Evolutionary conservation across 2,329 filamentous ascomycete genomes (phyloP).

Genomic region (Elsinoe perseae): DNA sequence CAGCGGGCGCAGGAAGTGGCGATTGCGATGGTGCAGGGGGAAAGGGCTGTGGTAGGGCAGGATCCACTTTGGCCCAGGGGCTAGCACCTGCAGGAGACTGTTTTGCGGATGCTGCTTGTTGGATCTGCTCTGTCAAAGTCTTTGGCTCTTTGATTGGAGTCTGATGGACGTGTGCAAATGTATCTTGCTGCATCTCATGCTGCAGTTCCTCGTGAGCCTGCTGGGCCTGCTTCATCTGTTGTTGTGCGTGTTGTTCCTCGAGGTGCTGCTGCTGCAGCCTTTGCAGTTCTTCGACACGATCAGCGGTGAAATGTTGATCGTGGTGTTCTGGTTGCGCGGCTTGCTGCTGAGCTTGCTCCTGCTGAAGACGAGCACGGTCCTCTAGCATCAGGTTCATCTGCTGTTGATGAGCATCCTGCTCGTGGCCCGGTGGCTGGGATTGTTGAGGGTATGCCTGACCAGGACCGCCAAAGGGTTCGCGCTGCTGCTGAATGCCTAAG

Average conservation of each 20-base stretch:
- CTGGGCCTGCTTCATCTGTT: slow-evolving; percentile 14
- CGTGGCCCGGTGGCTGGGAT: slow-evolving; percentile 27
- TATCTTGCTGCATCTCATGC: slow-evolving; percentile 21
- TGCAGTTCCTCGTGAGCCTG: slow-evolving; percentile 24
- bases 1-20: slow-evolving; percentile 78
- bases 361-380: slow-evolving; percentile 52
- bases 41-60: slow-evolving; percentile 68
- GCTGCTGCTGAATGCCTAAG: slow-evolving; percentile 46
- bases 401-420: slow-evolving; percentile 40
- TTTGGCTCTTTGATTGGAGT: slow-evolving; percentile 41
- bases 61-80: slow-evolving; percentile 53
- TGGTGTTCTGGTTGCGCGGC: slow-evolving; percentile 37
- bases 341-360: slow-evolving; percentile 53
- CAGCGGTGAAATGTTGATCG: slow-evolving; percentile 42
- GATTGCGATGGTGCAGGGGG: slow-evolving; percentile 69
- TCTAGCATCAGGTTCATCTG: slow-evolving; percentile 55
- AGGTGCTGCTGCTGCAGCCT: slow-evolving; percentile 40
- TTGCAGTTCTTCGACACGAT: slow-evolving; percentile 77
- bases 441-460: slow-evolving; percentile 39
- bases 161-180: slow-evolving; percentile 26
- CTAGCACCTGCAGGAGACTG: slow-evolving; percentile 43
- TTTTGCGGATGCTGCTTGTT: slow-evolving; percentile 60
- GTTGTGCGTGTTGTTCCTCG: slow-evolving; percentile 20
- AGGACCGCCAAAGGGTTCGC: slow-evolving; percentile 41
- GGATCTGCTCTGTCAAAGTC: slow-evolving; percentile 75